Evolutionary conservation across 495 filamentous ascomycete species (phyloP), one percentile per base, ranked within the genome.

Genomic region (Penicillium fimorum): DNA sequence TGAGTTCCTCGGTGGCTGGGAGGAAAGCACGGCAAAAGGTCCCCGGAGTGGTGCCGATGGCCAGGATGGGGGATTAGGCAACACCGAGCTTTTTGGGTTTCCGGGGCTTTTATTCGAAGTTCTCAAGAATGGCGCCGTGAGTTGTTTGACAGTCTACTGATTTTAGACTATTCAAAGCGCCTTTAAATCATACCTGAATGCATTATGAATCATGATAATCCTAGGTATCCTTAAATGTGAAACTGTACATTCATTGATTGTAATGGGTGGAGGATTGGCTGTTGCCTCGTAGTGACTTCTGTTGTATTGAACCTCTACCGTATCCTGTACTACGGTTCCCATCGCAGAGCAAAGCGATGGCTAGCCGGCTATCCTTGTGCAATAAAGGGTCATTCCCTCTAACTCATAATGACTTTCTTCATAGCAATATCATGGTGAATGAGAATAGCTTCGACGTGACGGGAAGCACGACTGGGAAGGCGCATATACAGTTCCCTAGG

Each of bases 41-140:
- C 71, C 68, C 25, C 70, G 67, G 17, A 52, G 63, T 7, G 63
- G 69, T 22, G 65, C 76, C 17, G 75, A 79, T 35, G 70, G 75
- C 29, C 82, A 75, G 43, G 86, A 86, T 61, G 83, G 83, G 25
- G 71, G 74, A 22, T 63, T 91, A 69, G 79, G 84, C 15, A 94
- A 91, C 53, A 94, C 89, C 24, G 92, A 93, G 62, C 71, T 98
- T 13, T 97, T 90, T 77, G 92, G 92, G 11, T 97, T 95, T 67
- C 94, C 93, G 1, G 94, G 94, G 3, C 74, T 96, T 64, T 79
- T 96, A 18, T 97, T 97, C 74, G 94, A 98, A 74, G 93, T 98
- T 11, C 71, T 97, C 72, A 94, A 89, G 84, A 96, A 94, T 66
- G 91, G 87, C 4, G 86, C 84, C 41, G 91, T 98, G 32, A 93